phyloP scores from a whole-genome alignment of 2,329 filamentous ascomycete genomes.

The Elsinoe batatas region DNA sequence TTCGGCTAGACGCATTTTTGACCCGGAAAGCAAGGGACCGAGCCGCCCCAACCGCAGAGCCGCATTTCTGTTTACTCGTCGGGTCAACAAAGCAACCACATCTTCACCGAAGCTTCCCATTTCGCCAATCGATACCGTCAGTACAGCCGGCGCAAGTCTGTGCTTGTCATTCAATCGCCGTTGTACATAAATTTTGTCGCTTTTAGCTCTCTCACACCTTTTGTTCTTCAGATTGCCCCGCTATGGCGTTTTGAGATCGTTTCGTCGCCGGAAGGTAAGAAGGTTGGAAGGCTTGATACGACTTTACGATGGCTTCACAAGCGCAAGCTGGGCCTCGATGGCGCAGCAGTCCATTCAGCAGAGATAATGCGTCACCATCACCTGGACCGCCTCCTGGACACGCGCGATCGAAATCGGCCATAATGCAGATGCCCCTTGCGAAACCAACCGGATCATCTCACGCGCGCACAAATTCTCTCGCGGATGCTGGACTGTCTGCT shows the following conservation, averaged over 20 bases:
- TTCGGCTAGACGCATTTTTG: not conserved
- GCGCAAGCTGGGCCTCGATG: slow-evolving; percentile 56
- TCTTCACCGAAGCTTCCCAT: not conserved
- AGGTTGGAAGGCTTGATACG: not conserved
- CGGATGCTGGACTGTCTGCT: slow-evolving; percentile 36
- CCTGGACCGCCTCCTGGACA: slow-evolving; percentile 44
- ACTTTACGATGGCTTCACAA: slow-evolving; percentile 41
- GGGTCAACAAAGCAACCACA: slow-evolving; percentile 8
- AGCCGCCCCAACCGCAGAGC: slow-evolving; percentile 1
- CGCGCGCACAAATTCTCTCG: slow-evolving; percentile 56
- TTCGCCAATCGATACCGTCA: slow-evolving; percentile 11
- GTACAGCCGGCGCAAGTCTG: slow-evolving; percentile 7
- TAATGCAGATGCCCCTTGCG: slow-evolving; percentile 53
- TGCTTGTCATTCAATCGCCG: slow-evolving; percentile 12
- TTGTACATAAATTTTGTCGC: slow-evolving; percentile 10
- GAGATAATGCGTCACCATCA: slow-evolving; percentile 54
- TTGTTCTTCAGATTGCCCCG: slow-evolving; percentile 1
- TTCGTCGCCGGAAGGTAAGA: slow-evolving; percentile 6
- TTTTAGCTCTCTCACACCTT: not conserved
- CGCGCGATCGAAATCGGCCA: slow-evolving; percentile 62
- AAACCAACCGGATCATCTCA: slow-evolving; percentile 45
- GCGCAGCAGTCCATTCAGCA: slow-evolving; percentile 70
- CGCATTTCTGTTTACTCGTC: slow-evolving; percentile 11
- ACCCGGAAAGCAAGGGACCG: not conserved
- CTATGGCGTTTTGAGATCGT: slow-evolving; percentile 6